Base-by-base conservation (phyloP, 331 rosid species). In the Telfairia occidentalis region DNA sequence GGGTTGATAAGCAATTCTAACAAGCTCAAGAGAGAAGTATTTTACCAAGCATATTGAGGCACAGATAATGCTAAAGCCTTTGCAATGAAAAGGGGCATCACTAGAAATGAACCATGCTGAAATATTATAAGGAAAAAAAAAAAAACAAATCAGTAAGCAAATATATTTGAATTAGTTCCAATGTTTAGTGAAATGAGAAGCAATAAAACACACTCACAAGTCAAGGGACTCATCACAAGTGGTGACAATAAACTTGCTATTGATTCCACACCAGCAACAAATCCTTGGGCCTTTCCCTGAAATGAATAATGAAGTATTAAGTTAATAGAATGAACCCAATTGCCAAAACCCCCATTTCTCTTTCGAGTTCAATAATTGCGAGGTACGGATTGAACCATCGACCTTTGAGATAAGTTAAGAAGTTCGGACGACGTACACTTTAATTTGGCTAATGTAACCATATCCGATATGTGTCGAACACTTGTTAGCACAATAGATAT, bases 211-310 rank as follows among this genome's bases (percentile, higher is more conserved):
- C 48, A 83, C 95, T 86, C 71, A 91, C 96, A 82, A 23, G 97
- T 91, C 64, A 91, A 76, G 67, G 97, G 96, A 77, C 92, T 91
- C 96, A 89, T 91, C 2, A 74, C 90, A 66, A 91, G 76, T 40
- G 90, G 97, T 23, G 97, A 89, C 57, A 91, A 57, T 66, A 91
- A 78, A 84, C 88, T 86, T 64, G 92, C 85, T 76, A 91, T 78
- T 5, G 92, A 82, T 78, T 91, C 89, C 42, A 91, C 80, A 8
- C 97, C 93, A 10, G 91, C 97, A 64, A 91, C 79, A 77, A 91
- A 91, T 30, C 91, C 92, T 71, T 89, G 97, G 58, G 87, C 90
- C 78, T 87, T 91, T 58, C 92, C 97, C 96, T 89, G 80, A 3
- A 38, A 48, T 18, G 10, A 21, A 24, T 21, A 26, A 42, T n/a